Percentiles rank a stretch among this genome's conserved stretches.
These are phyloP conservation scores for Escallonia rubra DNA, from an alignment of 129 eudicot genomes.

Conservation along the genomic window DNA sequence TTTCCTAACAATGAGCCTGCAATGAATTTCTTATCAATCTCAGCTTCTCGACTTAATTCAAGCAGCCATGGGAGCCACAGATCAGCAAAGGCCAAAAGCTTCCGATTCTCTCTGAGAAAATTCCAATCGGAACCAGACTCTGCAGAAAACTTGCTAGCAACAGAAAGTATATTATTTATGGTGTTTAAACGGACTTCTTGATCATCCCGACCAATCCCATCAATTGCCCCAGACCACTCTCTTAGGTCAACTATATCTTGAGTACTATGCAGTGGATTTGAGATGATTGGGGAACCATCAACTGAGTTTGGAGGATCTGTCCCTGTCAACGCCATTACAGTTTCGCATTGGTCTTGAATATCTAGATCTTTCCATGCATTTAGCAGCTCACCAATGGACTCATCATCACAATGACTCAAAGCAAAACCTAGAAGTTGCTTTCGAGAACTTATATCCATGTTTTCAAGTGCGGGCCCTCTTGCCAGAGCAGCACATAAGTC, in stretches of 20 bases:
- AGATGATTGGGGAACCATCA: constrained; percentile 21
- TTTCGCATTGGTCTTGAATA: constrained; percentile 73
- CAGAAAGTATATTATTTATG: constrained; percentile 44
- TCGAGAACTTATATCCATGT: constrained; percentile 65
- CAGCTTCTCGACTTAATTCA: constrained; percentile 44
- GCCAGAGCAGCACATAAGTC: constrained; percentile 97
- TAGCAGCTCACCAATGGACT: constrained; percentile 83
- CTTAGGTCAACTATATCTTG: constrained; percentile 32
- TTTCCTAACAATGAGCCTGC: constrained; percentile 29
- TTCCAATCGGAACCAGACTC: constrained; percentile 49
- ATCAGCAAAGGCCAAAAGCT: constrained; percentile 65
- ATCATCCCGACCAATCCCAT: constrained; percentile 20
- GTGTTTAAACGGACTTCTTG: constrained; percentile 32
- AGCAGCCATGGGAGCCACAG: constrained; percentile 82
- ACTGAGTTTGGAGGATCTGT: constrained; percentile 49
- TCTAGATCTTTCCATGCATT: constrained; percentile 95
- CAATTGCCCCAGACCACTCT: constrained; percentile 44
- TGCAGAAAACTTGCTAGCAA: constrained; percentile 48
- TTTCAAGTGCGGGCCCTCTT: constrained; percentile 84
- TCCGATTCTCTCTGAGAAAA: constrained; percentile 59
- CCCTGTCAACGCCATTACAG: constrained; percentile 47
- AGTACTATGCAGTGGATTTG: constrained; percentile 19
- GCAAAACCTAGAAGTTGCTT: constrained; percentile 94
- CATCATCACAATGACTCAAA: constrained; percentile 93
- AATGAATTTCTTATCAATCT: constrained; percentile 33